Conservation (phyloP, 2,329 filamentous ascomycete genomes). For the Beauveria sp. region DNA sequence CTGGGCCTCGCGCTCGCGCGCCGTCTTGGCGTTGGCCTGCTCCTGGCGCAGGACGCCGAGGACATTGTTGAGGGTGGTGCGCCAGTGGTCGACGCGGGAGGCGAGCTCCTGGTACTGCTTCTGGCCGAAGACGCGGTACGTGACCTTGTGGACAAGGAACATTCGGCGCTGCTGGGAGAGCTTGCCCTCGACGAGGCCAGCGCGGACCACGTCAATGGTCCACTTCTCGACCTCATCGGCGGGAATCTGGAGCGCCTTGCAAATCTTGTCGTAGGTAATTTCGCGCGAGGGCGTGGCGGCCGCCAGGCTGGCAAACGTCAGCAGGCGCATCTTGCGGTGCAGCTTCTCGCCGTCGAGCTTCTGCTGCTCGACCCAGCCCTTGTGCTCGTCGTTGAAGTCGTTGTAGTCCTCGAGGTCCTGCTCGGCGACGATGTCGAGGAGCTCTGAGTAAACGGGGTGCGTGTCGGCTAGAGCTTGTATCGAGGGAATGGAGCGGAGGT, state of each 20-base stretch:
- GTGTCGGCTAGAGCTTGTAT: constrained; percentile 82
- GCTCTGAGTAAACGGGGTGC: constrained; percentile 77
- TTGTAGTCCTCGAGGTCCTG: constrained; percentile 93
- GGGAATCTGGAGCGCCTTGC: constrained; percentile 76
- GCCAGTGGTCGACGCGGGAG: constrained; percentile 85
- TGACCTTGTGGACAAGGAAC: constrained; percentile 92
- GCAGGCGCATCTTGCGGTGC: constrained; percentile 90
- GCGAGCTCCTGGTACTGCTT: constrained; percentile 97
- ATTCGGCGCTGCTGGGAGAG: constrained; percentile 87
- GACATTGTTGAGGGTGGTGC: constrained; percentile 70
- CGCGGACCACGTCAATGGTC: constrained; percentile 97
- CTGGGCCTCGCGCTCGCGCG: constrained; percentile 70
- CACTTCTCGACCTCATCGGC: constrained; percentile 88
- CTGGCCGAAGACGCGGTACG: constrained; percentile 93
- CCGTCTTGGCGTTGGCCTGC: constrained; percentile 68
- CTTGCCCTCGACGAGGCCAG: constrained; percentile 91
- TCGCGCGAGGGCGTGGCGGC: constrained; percentile 77
- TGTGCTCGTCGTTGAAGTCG: constrained; percentile 89
- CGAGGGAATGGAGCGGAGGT: constrained; percentile 71
- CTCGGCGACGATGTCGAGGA: constrained; percentile 91
- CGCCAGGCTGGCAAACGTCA: constrained; percentile 86
- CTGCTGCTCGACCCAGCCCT: constrained; percentile 73
- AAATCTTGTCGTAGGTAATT: constrained; percentile 80
- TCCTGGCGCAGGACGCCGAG: constrained; percentile 71
- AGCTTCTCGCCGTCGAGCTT: constrained; percentile 65